Evolutionary conservation across 805 yeast species (phyloP), one percentile per base, ranked within the genome.

Genomic region (Lipomyces anomalus): DNA sequence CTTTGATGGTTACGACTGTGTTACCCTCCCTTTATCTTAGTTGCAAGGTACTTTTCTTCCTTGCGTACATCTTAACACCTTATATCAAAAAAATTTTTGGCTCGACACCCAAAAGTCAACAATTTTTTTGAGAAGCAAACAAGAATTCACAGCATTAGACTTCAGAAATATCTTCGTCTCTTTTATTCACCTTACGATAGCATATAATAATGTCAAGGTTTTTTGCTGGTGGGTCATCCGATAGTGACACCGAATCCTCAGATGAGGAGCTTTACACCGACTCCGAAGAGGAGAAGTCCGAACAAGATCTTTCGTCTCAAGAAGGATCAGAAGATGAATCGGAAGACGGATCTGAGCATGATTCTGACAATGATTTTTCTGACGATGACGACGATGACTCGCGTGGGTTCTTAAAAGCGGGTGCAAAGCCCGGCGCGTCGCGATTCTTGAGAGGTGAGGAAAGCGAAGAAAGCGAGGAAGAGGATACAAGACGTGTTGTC

Each of bases 171-270:
- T 16, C 6, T 38, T 6, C 40, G n/a, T n/a, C n/a, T n/a, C n/a
- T n/a, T n/a, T n/a, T n/a, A n/a, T n/a, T n/a, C n/a, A n/a, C 21
- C 21, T 2, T n/a, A n/a, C n/a, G n/a, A n/a, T n/a, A n/a, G n/a
- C n/a, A n/a, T n/a, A n/a, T n/a, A n/a, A 40, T 22, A 29, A 88
- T 88, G 95, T 87, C 97, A 59, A 84, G 95, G 71, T 90, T 92
- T 77, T 92, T 92, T 73, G 79, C 80, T 44, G 68, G 79, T 22
- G 70, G 68, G 21, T 60, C 65, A 34, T 75, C 73, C 53, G 69
- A 75, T 49, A 75, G 79, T 56, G 80, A 78, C 61, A 70, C 74
- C 53, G 77, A 79, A 50, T 76, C 84, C 45, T 74, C 78, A 36
- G 84, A 80, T 57, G 85, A 79, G 57, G 73, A 75, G 62, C 69